Evolutionary conservation across 345 rosid genomes (phyloP).

Genomic region (Salix dunnii): DNA sequence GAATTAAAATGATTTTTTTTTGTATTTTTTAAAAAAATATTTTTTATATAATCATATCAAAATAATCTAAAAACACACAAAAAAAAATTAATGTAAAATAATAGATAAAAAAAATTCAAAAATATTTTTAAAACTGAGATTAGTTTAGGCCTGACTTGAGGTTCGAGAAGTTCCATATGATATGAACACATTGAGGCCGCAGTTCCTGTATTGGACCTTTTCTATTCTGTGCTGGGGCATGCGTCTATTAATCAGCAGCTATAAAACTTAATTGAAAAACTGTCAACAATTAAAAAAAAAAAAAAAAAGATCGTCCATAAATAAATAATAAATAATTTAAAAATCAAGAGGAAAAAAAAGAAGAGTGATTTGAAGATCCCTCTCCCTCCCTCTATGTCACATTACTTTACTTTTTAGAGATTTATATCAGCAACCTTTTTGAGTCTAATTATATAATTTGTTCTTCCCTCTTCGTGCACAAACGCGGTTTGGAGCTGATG

Average conservation of each 20-base stretch:
- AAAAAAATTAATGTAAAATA: no score
- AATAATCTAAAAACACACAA: no score
- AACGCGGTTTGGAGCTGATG: conserved; percentile 16
- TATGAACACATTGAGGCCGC: background rate
- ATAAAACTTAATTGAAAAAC: background rate
- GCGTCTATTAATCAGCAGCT: background rate
- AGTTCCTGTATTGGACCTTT: background rate
- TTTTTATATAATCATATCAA: no score
- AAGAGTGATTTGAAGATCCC: background rate
- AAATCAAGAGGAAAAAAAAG: background rate
- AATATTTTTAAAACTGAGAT: no score
- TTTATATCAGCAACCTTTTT: background rate
- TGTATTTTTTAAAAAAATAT: no score
- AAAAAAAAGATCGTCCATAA: background rate
- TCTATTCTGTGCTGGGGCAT: background rate
- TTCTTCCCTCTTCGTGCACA: conserved; percentile 5
- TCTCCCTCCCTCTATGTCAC: background rate
- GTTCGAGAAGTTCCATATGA: background rate
- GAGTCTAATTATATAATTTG: background rate
- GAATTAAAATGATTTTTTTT: no score
- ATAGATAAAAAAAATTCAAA: no score
- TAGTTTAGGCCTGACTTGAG: background rate
- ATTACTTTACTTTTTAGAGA: background rate
- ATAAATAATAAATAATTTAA: background rate
- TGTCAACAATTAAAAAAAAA: background rate